These are phyloP conservation scores for Colletotrichum tabaci DNA, from an alignment of 2,329 filamentous ascomycete species.

Conservation along the genomic window DNA sequence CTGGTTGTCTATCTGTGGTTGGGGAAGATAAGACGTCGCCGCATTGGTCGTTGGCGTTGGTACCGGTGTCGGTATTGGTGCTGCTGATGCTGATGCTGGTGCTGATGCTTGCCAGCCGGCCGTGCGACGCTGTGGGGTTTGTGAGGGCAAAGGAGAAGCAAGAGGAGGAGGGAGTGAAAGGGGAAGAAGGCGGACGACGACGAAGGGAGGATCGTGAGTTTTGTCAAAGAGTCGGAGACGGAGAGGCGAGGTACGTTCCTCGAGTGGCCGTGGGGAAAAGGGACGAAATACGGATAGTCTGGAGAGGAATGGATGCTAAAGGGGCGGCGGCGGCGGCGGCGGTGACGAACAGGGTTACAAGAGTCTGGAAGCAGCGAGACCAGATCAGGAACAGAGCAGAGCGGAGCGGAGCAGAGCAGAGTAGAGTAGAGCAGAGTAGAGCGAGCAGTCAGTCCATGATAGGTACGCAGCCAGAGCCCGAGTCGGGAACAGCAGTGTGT, in stretches of 20 bases:
- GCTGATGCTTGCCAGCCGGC: not conserved
- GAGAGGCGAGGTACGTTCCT: constrained; percentile 9
- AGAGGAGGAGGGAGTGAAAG: not conserved
- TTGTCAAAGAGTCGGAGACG: constrained; percentile 23
- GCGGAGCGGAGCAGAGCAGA: no score
- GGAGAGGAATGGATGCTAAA: constrained; percentile 15
- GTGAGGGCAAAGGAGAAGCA: not conserved
- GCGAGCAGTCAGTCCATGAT: no score
- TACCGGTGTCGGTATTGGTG: not conserved
- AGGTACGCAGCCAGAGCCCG: not conserved
- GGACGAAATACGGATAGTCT: constrained; percentile 18
- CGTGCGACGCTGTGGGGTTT: constrained; percentile 28
- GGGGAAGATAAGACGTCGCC: constrained; percentile 4
- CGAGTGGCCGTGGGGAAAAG: not conserved
- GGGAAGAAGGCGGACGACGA: not conserved
- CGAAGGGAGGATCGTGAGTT: constrained; percentile 35
- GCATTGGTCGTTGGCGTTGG: no score
- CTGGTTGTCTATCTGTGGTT: constrained; percentile 21
- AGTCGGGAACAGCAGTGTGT: no score
- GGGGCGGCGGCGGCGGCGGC: constrained; percentile 23
- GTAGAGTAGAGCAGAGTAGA: no score
- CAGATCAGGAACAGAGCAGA: not conserved
- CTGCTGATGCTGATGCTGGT: constrained; percentile 1
- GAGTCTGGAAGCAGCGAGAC: constrained; percentile 29
- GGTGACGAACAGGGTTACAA: constrained; percentile 20